Base-by-base conservation (phyloP, 179 eudicot genomes). In the Silene noctiflora region DNA sequence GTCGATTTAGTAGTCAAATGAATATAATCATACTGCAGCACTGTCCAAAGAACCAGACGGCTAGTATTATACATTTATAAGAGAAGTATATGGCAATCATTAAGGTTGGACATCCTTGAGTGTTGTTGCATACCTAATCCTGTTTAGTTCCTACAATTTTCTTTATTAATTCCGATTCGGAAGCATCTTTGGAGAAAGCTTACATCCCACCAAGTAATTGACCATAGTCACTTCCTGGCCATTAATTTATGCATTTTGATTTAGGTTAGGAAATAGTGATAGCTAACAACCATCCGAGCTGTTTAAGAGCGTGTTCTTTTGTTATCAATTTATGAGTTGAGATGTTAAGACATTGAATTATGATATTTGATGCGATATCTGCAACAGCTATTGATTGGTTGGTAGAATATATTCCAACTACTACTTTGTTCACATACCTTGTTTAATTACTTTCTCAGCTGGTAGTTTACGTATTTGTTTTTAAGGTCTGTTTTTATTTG, bases 31-130 rank as follows among this genome's bases (percentile, higher is more conserved):
- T 69, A 67, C 6, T 44, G 64, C 31, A 55, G 29, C 72, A 78
- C 58, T 31, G 81, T 78, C 59, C 81, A 78, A 65, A 33, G 73
- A 39, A 79, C 61, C 19, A 9, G 51, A 69, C 74, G 77, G 77
- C 76, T 72, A 51, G 53, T 53, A 76, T 72, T 72, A 33, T 65
- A 20, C 42, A 4, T 35, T 4, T 35, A 35, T 39, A 39, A 39
- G 46, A 39, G 4, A 59, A 59, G 60, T 25, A 71, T 59, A 56
- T 25, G 75, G 19, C 27, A n/a, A 53, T 74, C 24, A 39, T 67
- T 29, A 72, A n/a, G 61, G 44, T 65, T 78, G 48, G 67, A 35
- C 35, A 21, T 51, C 27, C 60, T 31, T n/a, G 68, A 55, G 42
- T 31, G n/a, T 25, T 72, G 72, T 77, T 71, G 55, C 61, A 10